These are phyloP conservation scores for Buxus sempervirens DNA, from an alignment of 164 flowering plant species.

Conservation along the genomic window DNA sequence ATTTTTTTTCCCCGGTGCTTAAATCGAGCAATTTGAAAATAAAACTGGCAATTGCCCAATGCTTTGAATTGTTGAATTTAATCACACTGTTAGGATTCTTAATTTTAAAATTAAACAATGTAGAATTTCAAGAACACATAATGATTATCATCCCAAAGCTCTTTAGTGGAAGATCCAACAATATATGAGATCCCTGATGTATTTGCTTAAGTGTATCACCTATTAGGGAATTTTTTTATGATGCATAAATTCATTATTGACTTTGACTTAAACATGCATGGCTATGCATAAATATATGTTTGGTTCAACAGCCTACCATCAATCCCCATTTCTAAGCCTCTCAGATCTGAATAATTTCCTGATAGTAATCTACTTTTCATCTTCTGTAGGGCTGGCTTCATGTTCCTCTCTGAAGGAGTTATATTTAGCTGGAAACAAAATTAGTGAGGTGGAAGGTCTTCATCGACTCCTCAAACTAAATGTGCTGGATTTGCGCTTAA, in stretches of 20 bases:
- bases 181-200: background rate
- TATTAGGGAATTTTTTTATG: background rate
- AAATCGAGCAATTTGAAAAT: too few species aligned
- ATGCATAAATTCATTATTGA: background rate
- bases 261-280: background rate
- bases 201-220: background rate
- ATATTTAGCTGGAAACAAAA: conserved; percentile 89
- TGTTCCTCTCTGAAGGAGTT: conserved; percentile 88
- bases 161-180: background rate
- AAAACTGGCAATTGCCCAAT: too few species aligned
- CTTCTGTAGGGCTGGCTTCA: conserved; percentile 65
- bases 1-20: too few species aligned
- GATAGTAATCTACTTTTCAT: background rate
- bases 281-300: background rate
- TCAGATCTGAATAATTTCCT: background rate
- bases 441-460: conserved; percentile 96
- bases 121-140: too few species aligned
- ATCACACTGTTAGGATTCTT: too few species aligned
- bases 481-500: conserved; percentile 81
- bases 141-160: too few species aligned
- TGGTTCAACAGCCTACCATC: background rate
- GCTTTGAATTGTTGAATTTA: too few species aligned
- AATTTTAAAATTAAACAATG: too few species aligned
- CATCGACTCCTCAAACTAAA: conserved; percentile 84
- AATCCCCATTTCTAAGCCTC: background rate